Evolutionary conservation across 495 filamentous ascomycete species (phyloP).

Genomic region (Rhypophila decipiens): DNA sequence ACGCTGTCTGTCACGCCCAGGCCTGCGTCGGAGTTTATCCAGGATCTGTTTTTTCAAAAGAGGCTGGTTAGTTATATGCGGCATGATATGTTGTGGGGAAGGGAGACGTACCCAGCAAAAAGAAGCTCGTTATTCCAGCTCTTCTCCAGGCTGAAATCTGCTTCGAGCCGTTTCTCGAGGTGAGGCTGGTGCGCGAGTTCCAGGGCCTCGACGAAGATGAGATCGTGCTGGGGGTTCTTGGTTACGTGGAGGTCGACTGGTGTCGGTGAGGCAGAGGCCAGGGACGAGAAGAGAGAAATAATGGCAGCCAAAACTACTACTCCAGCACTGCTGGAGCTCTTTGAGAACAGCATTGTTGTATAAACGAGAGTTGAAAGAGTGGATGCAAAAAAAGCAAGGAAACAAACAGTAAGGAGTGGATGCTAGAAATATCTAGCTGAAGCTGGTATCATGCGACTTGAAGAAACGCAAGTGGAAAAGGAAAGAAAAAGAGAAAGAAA

Average conservation of each 20-base stretch:
- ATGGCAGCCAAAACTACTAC: conserved; percentile 1
- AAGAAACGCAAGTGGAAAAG: too few relatives aligned
- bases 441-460: too few relatives aligned
- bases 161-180: conserved; percentile 16
- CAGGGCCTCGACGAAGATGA: conserved; percentile 8
- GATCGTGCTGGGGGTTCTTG: conserved; percentile 3
- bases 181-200: conserved; percentile 13
- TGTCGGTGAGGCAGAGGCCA: conserved; percentile 4
- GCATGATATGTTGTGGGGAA: neutral
- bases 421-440: too few relatives aligned
- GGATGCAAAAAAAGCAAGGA: too few relatives aligned
- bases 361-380: too few relatives aligned
- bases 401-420: too few relatives aligned
- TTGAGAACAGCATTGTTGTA: conserved; percentile 1
- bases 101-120: conserved; percentile 14
- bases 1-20: conserved; percentile 7
- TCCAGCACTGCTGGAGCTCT: neutral
- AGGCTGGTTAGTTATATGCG: neutral
- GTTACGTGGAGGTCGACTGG: neutral
- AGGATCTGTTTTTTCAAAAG: conserved; percentile 1
- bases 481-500: too few relatives aligned
- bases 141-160: conserved; percentile 15
- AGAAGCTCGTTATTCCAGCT: conserved; percentile 18
- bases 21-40: conserved; percentile 1
- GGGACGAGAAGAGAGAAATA: neutral